Conservation (phyloP, 208 protist species). For the Phytomonas francai region DNA sequence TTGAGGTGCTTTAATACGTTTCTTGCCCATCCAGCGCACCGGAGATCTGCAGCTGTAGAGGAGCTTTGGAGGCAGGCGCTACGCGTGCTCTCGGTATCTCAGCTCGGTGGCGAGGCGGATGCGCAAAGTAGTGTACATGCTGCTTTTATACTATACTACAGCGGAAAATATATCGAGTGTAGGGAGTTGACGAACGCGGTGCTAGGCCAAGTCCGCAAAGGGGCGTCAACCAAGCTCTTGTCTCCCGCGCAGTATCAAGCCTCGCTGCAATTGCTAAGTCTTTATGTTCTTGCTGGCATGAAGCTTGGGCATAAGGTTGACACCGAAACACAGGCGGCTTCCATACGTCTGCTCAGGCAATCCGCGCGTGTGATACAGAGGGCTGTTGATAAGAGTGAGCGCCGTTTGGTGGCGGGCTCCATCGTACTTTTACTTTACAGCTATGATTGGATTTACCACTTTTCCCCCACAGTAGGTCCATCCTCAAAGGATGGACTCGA, state of each 20-base stretch:
- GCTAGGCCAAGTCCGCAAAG: background rate
- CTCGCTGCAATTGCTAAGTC: background rate
- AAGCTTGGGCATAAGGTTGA: background rate
- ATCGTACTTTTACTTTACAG: background rate
- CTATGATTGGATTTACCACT: background rate
- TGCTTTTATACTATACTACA: background rate
- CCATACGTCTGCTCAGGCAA: background rate
- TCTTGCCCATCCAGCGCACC: slow-evolving; percentile 13
- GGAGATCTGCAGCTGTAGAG: slow-evolving; percentile 9
- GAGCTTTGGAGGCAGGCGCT: slow-evolving; percentile 18
- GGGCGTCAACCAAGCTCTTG: background rate
- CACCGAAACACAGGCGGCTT: background rate
- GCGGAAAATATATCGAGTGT: background rate
- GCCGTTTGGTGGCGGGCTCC: background rate
- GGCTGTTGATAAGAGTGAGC: background rate
- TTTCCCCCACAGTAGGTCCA: background rate
- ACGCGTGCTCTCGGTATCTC: slow-evolving; percentile 4
- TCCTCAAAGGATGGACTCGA: background rate
- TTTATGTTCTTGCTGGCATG: background rate
- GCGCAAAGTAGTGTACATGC: background rate
- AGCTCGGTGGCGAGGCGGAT: slow-evolving; percentile 8
- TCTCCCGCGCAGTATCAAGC: background rate
- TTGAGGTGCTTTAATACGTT: slow-evolving; percentile 12
- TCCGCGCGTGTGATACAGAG: background rate
- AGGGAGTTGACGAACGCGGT: background rate